Evolutionary conservation across 345 rosid genomes (phyloP), one percentile per base, ranked within the genome.

Genomic region (Murraya paniculata): DNA sequence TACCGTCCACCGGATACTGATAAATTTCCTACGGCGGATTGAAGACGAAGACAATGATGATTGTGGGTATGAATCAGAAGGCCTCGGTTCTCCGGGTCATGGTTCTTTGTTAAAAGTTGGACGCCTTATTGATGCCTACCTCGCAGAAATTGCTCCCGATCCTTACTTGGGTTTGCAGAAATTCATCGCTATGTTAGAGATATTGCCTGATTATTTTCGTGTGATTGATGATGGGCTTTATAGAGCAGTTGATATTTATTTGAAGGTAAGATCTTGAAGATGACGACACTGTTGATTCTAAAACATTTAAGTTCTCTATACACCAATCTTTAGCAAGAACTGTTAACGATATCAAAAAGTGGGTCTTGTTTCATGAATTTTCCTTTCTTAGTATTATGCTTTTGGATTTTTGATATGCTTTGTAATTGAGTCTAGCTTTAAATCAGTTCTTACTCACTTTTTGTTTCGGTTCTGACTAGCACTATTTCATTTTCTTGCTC

Each of bases 101-200:
- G 85, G 84, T 68, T 88, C 95, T 30, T 84, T 91, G 85, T 68
- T 95, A 76, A 95, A 91, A 85, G 94, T 93, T 25, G 98, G 98
- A 64, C 78, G 85, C 75, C 90, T 93, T 75, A 83, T 91, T 19
- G 98, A 95, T 85, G 90, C 93, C 31, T 95, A 91, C 80, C 82
- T 93, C 55, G 95, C 92, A 33, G 98, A 95, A 87, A 93, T 93
- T 50, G 98, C 95, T 24, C 89, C 93, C 5, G 98, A 93, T 79
- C 98, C 95, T 22, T 87, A 87, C 80, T 70, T 95, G 80, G 87
- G 90, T 82, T 76, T 90, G 84, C 88, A 81, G 80, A 93, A 93
- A 78, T 91, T 95, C 86, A 82, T 81, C 18, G 89, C 93, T 65
- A 75, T 90, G 87, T 85, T 91, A 14, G 95, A 93, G 81, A 85